Conservation (phyloP, 169 alveolate species). For the Plasmodium cynomolgi region DNA sequence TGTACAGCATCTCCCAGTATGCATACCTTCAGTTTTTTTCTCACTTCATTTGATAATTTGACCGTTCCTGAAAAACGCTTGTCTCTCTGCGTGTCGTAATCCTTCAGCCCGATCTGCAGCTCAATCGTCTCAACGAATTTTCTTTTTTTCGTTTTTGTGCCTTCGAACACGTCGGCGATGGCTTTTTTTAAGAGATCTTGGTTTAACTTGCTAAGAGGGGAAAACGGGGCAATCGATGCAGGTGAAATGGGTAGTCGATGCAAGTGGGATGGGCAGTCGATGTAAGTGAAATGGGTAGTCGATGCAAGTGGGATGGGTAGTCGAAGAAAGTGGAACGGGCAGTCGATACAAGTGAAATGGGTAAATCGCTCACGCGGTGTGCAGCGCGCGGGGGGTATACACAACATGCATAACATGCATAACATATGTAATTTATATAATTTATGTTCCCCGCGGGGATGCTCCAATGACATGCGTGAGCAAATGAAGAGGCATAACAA, state of each 20-base stretch:
- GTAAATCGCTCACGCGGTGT: neutral
- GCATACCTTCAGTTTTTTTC: slow-evolving; percentile 96
- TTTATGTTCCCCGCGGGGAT: neutral
- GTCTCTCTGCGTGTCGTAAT: slow-evolving; percentile 99
- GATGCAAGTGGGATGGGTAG: no score
- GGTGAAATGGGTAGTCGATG: no score
- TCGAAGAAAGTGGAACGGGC: no score
- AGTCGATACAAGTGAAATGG: neutral
- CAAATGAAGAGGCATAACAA: neutral
- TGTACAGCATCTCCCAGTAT: slow-evolving; percentile 99
- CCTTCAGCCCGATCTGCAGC: slow-evolving; percentile 99
- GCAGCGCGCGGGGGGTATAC: neutral
- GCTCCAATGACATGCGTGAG: neutral
- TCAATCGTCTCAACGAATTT: slow-evolving; percentile 99
- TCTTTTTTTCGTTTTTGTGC: slow-evolving; percentile 94
- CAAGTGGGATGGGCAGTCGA: no score
- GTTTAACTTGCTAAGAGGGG: slow-evolving; percentile 84
- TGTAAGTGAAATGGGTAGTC: neutral
- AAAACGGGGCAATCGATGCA: neutral
- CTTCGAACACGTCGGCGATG: slow-evolving; percentile 93
- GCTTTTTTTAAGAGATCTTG: slow-evolving; percentile 90
- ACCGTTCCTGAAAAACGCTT: slow-evolving; percentile 99
- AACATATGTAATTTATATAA: no score
- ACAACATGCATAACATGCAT: neutral
- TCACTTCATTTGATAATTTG: slow-evolving; percentile 97